These are phyloP conservation scores for Suhomyces ambrosiae DNA, from an alignment of 1,139 yeast genomes.

Conservation along the genomic window DNA sequence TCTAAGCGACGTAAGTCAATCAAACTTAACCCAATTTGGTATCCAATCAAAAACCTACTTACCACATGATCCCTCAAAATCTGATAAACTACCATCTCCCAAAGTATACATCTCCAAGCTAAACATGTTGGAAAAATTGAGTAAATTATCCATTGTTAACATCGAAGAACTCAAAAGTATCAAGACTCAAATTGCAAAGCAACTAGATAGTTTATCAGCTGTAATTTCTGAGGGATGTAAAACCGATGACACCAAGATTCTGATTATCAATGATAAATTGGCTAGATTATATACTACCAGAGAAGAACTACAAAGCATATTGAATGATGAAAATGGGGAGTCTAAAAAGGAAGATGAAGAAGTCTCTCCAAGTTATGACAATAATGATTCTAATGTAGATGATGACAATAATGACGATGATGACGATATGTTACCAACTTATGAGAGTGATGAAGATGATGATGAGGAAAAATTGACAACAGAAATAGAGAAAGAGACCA, in stretches of 20 bases:
- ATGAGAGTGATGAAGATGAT: slow-evolving; percentile 30
- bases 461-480: neutral
- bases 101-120: slow-evolving; percentile 50
- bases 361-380: slow-evolving; percentile 18
- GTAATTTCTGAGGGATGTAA: slow-evolving; percentile 45
- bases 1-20: slow-evolving; percentile 35
- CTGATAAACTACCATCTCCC: slow-evolving; percentile 56
- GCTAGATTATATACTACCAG: slow-evolving; percentile 41
- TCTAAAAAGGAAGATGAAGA: slow-evolving; percentile 9
- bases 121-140: slow-evolving; percentile 44
- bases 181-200: slow-evolving; percentile 42
- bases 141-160: slow-evolving; percentile 37
- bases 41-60: slow-evolving; percentile 46
- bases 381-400: slow-evolving; percentile 23
- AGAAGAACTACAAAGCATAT: slow-evolving; percentile 47
- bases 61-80: slow-evolving; percentile 42
- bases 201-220: slow-evolving; percentile 44
- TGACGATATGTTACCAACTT: slow-evolving; percentile 29
- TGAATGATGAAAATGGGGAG: slow-evolving; percentile 27
- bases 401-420: slow-evolving; percentile 29
- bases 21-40: slow-evolving; percentile 45
- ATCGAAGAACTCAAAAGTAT: slow-evolving; percentile 42
- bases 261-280: slow-evolving; percentile 44
- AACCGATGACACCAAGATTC: slow-evolving; percentile 47
- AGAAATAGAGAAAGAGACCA: neutral